Base-by-base conservation (phyloP, 1,284 basidiomycete species). In the Papiliotrema fonsecae region DNA sequence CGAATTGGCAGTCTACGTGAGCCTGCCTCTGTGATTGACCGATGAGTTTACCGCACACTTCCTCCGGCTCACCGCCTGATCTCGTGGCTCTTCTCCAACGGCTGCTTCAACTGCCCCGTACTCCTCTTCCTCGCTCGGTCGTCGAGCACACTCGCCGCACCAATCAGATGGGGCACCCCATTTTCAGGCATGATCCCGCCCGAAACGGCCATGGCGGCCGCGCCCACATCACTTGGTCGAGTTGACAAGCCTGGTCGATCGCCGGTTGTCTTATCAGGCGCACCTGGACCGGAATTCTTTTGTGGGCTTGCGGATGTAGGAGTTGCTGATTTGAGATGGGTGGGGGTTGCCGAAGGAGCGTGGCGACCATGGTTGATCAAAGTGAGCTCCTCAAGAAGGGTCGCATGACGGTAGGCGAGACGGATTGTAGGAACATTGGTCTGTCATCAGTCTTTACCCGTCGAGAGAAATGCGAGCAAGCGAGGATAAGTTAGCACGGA, bases 391-490 rank as follows among this genome's bases (percentile, higher is more conserved):
- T 91, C 90, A 47, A 88, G 65, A 41, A 98, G 75, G 2, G 93
- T 97, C 58, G 86, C 82, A 57, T 93, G 85, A n/a, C 94, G 80
- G 73, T 88, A 97, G 18, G 83, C 81, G 32, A 97, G 77, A 18
- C 94, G 82, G 51, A 86, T 85, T 65, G 96, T 84, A 3, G 96
- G 96, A 4, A 99, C 93, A 60, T 99, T 98, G 28, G 94, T 97
- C 88, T 90, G 26, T 10, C 24, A 26, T 41, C 26, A 41, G 39
- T 18, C 31, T 34, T 7, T 34, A 24, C 38, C 36, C n/a, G 7
- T 7, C n/a, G n/a, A n/a, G n/a, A n/a, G n/a, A n/a, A n/a, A n/a
- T n/a, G n/a, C n/a, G n/a, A n/a, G n/a, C n/a, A n/a, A n/a, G n/a
- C n/a, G n/a, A n/a, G n/a, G n/a, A n/a, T n/a, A n/a, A n/a, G n/a